phyloP scores from a whole-genome alignment of 2,329 filamentous ascomycete genomes.

The Trichoderma breve region DNA sequence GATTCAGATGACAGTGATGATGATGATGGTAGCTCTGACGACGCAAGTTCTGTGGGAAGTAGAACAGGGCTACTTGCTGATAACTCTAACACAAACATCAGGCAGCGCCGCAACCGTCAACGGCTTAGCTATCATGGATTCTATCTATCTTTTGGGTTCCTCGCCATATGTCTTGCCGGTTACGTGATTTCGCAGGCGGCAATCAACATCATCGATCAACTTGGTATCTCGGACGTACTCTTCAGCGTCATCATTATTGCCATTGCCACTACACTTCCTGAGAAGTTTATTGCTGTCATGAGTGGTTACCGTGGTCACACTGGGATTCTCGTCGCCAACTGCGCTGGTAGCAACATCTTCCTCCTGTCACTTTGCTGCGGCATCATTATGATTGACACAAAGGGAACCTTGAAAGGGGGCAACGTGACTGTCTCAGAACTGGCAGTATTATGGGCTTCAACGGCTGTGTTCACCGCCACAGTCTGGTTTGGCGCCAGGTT shows the following conservation, averaged over 20 bases:
- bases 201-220: slow-evolving; percentile 40
- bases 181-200: slow-evolving; percentile 50
- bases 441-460: not conserved
- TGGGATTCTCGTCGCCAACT: slow-evolving; percentile 52
- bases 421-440: not conserved
- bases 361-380: slow-evolving; percentile 50
- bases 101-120: not conserved
- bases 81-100: not conserved
- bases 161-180: slow-evolving; percentile 46
- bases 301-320: slow-evolving; percentile 46
- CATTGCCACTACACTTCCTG: slow-evolving; percentile 53
- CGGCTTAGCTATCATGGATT: slow-evolving; percentile 21
- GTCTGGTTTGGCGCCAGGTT: not conserved
- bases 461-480: not conserved
- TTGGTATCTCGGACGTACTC: slow-evolving; percentile 45
- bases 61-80: not conserved
- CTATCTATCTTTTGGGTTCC: slow-evolving; percentile 44
- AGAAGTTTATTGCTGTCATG: slow-evolving; percentile 51
- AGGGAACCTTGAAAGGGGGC: not conserved
- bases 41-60: not conserved
- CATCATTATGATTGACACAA: slow-evolving; percentile 23
- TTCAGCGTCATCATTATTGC: slow-evolving; percentile 48
- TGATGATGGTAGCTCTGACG: not conserved
- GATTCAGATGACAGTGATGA: not conserved
- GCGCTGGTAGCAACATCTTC: slow-evolving; percentile 55